Percentiles rank a stretch among this genome's conserved stretches.
Conservation (phyloP, 768 basidiomycete genomes). For the Rhizopogon vulgaris region DNA sequence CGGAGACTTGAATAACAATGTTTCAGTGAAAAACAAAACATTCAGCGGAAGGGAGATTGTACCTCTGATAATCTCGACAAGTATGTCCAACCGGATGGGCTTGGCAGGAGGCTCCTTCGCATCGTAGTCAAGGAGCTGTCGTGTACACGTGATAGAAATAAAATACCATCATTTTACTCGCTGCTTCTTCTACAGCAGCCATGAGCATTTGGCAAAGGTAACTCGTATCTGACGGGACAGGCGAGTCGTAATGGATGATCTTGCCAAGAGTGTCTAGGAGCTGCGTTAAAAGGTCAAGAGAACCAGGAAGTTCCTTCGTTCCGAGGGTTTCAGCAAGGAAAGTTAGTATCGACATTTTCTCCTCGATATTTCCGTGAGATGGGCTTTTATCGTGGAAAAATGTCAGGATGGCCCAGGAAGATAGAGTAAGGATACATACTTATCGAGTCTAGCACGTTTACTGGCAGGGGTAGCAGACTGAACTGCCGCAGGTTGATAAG, state of each 20-base stretch:
- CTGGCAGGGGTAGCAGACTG: constrained; percentile 41
- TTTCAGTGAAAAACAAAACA: neutral
- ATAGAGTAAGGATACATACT: constrained; percentile 28
- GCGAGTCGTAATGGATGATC: constrained; percentile 50
- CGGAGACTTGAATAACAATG: constrained; percentile 48
- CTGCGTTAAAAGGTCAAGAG: constrained; percentile 62
- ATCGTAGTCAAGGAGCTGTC: neutral
- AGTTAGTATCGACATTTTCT: constrained; percentile 41
- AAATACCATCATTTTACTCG: constrained; percentile 50
- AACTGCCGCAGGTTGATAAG: constrained; percentile 39
- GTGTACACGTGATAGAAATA: neutral
- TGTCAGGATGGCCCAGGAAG: neutral
- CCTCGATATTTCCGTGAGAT: constrained; percentile 26
- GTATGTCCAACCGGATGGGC: constrained; percentile 71
- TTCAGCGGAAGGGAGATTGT: neutral
- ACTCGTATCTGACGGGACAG: constrained; percentile 56
- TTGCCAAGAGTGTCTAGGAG: constrained; percentile 69
- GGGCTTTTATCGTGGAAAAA: neutral
- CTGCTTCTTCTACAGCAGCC: constrained; percentile 67
- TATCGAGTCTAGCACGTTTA: constrained; percentile 60
- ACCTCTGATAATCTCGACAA: constrained; percentile 86
- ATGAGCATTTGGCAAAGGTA: constrained; percentile 83
- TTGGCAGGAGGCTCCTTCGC: constrained; percentile 50
- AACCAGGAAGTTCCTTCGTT: constrained; percentile 58
- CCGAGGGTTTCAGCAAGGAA: constrained; percentile 67